Conservation (phyloP, 2,329 filamentous ascomycete species). For the Drechmeria coniospora region DNA sequence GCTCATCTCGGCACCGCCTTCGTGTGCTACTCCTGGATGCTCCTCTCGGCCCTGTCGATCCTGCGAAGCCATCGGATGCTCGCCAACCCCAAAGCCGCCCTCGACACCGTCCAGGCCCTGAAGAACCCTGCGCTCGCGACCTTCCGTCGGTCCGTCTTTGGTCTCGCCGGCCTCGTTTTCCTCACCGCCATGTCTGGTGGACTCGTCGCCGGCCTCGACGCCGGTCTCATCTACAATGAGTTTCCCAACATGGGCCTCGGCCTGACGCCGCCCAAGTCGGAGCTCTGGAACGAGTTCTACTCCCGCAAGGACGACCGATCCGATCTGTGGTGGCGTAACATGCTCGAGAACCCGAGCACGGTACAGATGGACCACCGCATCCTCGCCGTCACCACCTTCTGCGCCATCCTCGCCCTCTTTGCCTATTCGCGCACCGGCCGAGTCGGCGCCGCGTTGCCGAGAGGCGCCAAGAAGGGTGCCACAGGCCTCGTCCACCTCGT, state of each 20-base stretch:
- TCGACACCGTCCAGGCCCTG: constrained; percentile 45
- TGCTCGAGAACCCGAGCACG: constrained; percentile 89
- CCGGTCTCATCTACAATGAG: constrained; percentile 96
- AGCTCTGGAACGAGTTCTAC: constrained; percentile 80
- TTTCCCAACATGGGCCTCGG: constrained; percentile 90
- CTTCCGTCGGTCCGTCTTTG: constrained; percentile 60
- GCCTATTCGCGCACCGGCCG: constrained; percentile 59
- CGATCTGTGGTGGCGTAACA: constrained; percentile 93
- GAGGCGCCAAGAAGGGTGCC: constrained; percentile 50
- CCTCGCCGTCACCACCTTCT: constrained; percentile 79
- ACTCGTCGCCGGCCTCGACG: constrained; percentile 86
- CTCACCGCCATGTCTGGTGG: constrained; percentile 85
- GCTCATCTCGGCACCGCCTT: constrained; percentile 86
- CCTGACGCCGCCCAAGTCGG: constrained; percentile 61
- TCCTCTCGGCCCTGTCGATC: constrained; percentile 73
- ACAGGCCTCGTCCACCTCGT: constrained; percentile 73
- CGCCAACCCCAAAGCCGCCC: constrained; percentile 46
- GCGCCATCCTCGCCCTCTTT: constrained; percentile 62
- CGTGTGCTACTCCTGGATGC: constrained; percentile 85
- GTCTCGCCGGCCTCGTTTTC: constrained; percentile 64
- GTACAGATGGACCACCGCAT: constrained; percentile 95
- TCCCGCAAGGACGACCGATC: constrained; percentile 59
- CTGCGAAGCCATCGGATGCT: constrained; percentile 63
- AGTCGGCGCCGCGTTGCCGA: constrained; percentile 42
- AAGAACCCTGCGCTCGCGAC: constrained; percentile 50